Percentiles rank a stretch among this genome's conserved stretches.
Evolutionary conservation across 306 rosid species (phyloP).

Genomic region (Lathyrus tuberosus): DNA sequence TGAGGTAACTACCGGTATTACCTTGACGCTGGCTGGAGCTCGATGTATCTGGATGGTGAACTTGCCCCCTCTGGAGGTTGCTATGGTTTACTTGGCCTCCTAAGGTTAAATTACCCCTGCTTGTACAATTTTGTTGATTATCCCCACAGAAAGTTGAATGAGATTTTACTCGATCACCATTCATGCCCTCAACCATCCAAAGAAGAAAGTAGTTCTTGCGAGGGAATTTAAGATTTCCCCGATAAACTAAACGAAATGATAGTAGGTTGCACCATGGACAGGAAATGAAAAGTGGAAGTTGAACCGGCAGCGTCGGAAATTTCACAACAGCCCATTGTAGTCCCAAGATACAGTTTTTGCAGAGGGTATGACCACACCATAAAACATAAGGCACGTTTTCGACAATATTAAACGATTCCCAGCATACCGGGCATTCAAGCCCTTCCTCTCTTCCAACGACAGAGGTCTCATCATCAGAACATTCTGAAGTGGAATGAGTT

Average conservation of each 20-base stretch:
- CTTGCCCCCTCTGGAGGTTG: constrained; percentile 66
- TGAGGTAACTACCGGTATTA: constrained; percentile 46
- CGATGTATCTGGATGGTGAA: constrained; percentile 53
- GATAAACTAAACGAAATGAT: constrained; percentile 84
- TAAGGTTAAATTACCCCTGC: constrained; percentile 50
- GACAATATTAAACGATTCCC: constrained; percentile 95
- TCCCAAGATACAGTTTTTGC: constrained; percentile 94
- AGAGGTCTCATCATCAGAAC: constrained; percentile 92
- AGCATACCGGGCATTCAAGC: constrained; percentile 92
- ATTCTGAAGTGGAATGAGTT: constrained; percentile 61
- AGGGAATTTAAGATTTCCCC: constrained; percentile 83
- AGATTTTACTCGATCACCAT: constrained; percentile 78
- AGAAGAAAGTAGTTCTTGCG: constrained; percentile 95
- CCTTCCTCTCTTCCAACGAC: constrained; percentile 83
- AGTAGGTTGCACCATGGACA: constrained; percentile 98
- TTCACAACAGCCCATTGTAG: constrained; percentile 95
- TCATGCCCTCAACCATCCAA: constrained; percentile 99
- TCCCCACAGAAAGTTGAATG: constrained; percentile 63
- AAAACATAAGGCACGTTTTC: constrained; percentile 96
- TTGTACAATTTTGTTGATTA: constrained; percentile 55
- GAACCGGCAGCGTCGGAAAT: constrained; percentile 89
- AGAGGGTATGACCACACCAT: constrained; percentile 99
- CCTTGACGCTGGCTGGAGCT: constrained; percentile 43
- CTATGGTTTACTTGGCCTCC: constrained; percentile 54
- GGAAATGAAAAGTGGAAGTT: constrained; percentile 93